Conservation (phyloP, 1,139 yeast genomes). For the Suhomyces bokatorum region DNA sequence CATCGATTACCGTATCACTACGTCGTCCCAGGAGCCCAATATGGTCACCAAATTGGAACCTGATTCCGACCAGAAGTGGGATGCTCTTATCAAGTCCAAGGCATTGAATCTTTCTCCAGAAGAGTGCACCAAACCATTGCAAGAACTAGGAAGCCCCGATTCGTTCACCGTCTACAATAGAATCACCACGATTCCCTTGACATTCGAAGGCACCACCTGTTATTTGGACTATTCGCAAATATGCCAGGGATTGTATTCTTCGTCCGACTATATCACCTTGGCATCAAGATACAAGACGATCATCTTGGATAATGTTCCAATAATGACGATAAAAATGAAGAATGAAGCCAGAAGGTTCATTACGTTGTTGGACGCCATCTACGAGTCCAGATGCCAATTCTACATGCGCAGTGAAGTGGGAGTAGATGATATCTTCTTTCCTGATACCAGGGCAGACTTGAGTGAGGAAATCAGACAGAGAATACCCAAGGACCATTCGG, state of each 20-base stretch:
- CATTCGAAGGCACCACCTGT: conserved; percentile 38
- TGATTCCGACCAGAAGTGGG: conserved; percentile 39
- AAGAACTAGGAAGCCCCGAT: conserved; percentile 26
- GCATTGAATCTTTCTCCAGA: conserved; percentile 3
- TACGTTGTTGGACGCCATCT: conserved; percentile 65
- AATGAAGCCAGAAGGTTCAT: conserved; percentile 71
- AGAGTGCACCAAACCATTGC: conserved; percentile 16
- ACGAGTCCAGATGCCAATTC: conserved; percentile 65
- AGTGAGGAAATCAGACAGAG: conserved; percentile 14
- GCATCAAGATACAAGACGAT: conserved; percentile 60
- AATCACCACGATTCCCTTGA: conserved; percentile 46
- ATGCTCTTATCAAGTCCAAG: conserved; percentile 23
- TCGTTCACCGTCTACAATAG: conserved; percentile 58
- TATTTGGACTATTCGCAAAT: conserved; percentile 54
- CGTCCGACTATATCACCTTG: conserved; percentile 69
- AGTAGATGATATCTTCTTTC: conserved; percentile 59
- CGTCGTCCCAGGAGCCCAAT: conserved; percentile 31
- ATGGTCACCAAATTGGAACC: conserved; percentile 32
- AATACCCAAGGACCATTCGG: conserved; percentile 10
- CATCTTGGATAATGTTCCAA: conserved; percentile 62
- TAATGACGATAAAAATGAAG: conserved; percentile 56
- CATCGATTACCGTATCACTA: conserved; percentile 54
- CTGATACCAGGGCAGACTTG: conserved; percentile 35
- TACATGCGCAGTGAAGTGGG: conserved; percentile 51
- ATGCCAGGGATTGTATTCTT: conserved; percentile 60